phyloP scores from a whole-genome alignment of 257 asterid genomes.

The Gentiana dahurica region DNA sequence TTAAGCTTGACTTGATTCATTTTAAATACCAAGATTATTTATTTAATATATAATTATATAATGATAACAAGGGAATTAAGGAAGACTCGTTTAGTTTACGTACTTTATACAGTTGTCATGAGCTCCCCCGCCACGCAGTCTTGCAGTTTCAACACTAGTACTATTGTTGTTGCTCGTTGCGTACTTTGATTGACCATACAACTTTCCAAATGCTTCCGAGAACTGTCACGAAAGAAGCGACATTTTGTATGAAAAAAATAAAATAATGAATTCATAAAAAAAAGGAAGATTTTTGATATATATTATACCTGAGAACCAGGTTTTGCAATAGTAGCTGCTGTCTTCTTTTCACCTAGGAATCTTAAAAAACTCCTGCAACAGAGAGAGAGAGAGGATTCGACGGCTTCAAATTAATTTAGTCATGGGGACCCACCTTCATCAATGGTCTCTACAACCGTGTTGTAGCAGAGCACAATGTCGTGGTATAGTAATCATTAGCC shows the following conservation, averaged over 20 bases:
- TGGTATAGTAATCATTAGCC: no score
- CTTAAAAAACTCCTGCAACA: slow-evolving; percentile 75
- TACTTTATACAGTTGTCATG: slow-evolving; percentile 91
- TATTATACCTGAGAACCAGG: slow-evolving; percentile 73
- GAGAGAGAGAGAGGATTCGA: slow-evolving; percentile 3
- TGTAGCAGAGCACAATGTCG: no score
- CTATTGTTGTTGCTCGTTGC: slow-evolving; percentile 53
- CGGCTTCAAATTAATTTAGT: not conserved
- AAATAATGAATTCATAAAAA: not conserved
- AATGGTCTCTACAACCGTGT: no score
- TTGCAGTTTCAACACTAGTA: slow-evolving; percentile 44
- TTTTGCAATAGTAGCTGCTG: slow-evolving; percentile 49
- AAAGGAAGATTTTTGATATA: no score
- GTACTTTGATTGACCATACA: slow-evolving; percentile 66
- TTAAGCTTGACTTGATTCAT: no score
- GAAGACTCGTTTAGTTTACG: slow-evolving; percentile 10
- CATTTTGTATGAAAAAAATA: not conserved
- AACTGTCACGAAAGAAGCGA: slow-evolving; percentile 35
- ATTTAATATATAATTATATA: no score
- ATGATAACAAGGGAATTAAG: not conserved
- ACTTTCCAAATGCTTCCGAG: slow-evolving; percentile 82
- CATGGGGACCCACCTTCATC: not conserved
- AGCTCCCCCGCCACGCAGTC: slow-evolving; percentile 32
- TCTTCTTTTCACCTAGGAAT: slow-evolving; percentile 64
- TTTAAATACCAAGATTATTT: no score